Conservation (phyloP, 345 rosid genomes). For the Gynandropsis gynandra region DNA sequence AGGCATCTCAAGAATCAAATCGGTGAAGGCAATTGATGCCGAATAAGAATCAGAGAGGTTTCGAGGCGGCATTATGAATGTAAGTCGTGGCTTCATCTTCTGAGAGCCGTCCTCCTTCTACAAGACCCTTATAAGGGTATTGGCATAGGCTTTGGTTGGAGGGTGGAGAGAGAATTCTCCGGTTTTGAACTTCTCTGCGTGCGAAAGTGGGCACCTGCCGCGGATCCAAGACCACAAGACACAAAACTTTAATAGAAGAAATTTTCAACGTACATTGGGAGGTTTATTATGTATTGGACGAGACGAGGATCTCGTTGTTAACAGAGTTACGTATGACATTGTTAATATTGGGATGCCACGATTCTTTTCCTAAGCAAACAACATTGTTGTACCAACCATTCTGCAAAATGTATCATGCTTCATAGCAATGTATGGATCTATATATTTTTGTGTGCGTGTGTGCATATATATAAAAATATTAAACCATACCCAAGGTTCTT, state of each 20-base stretch:
- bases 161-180: slow-evolving; percentile 42
- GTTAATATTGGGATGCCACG: slow-evolving; percentile 54
- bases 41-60: slow-evolving; percentile 34
- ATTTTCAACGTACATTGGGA: background rate
- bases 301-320: background rate
- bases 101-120: slow-evolving; percentile 62
- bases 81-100: slow-evolving; percentile 59
- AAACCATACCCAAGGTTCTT: slow-evolving; percentile 32
- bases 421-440: slow-evolving; percentile 23
- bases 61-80: slow-evolving; percentile 46
- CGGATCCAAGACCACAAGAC: too few relatives aligned
- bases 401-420: slow-evolving; percentile 63
- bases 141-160: slow-evolving; percentile 46
- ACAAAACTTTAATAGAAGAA: background rate
- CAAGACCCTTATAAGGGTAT: slow-evolving; percentile 51
- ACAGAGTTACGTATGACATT: slow-evolving; percentile 45
- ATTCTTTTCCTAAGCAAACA: slow-evolving; percentile 66
- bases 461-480: too few relatives aligned
- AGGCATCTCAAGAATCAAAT: too few relatives aligned
- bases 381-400: slow-evolving; percentile 64
- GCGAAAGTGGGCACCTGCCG: slow-evolving; percentile 50
- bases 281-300: background rate
- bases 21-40: slow-evolving; percentile 12
- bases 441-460: too few relatives aligned
- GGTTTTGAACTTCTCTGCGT: slow-evolving; percentile 34